Percentiles rank a stretch among this genome's conserved stretches.
phyloP scores from a whole-genome alignment of 2,329 filamentous ascomycete genomes.

The Pestalotiopsis sp. region DNA sequence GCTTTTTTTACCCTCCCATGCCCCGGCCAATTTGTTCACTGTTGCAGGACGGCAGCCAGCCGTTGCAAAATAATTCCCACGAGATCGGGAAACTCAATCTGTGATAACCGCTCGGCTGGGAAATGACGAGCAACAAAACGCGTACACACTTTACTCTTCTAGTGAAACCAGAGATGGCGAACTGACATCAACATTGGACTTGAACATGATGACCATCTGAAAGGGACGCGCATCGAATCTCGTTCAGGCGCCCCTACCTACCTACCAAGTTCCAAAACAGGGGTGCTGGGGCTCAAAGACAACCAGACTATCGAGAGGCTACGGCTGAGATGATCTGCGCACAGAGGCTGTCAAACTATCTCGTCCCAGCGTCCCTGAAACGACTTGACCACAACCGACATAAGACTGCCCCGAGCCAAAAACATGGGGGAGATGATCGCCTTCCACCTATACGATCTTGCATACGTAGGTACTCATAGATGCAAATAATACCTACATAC shows the following conservation, averaged over 20 bases:
- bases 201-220: not conserved
- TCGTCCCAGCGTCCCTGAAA: not conserved
- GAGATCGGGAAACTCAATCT: constrained; percentile 7
- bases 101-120: not conserved
- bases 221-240: not conserved
- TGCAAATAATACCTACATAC: not conserved
- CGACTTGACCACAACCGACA: not conserved
- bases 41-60: not conserved
- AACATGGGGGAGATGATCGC: not conserved
- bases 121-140: not conserved
- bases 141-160: not conserved
- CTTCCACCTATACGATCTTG: not conserved
- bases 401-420: not conserved
- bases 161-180: not conserved
- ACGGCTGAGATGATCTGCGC: not conserved
- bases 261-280: not conserved
- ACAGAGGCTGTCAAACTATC: not conserved
- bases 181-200: not conserved
- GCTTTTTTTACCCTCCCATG: not conserved
- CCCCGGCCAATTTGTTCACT: not conserved
- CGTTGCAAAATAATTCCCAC: not conserved
- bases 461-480: not conserved
- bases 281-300: not conserved
- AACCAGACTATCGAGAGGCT: not conserved
- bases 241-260: not conserved